Evolutionary conservation across 352 stramenopile genomes (phyloP), one percentile per base, ranked within the genome.

Genomic region (Phytophthora sp.): DNA sequence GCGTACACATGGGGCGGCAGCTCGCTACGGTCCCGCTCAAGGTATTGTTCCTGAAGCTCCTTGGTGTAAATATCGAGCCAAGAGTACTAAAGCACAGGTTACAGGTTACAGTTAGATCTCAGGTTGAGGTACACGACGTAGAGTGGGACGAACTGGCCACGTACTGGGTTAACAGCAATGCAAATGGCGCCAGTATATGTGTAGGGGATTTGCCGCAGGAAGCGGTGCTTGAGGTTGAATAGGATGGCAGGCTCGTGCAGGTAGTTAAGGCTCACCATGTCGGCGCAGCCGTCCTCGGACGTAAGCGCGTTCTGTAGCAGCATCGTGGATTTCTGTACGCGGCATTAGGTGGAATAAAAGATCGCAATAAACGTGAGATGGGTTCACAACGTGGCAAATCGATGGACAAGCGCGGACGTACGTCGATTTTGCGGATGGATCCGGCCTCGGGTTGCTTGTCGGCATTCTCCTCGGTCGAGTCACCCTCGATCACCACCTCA

Each of bases 161-260:
- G 69, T 93, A 95, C 87, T 33, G 96, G 97, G 73, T 99, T 99
- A 29, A 99, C 93, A 21, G 97, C 96, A 61, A 99, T 98, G 68
- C 98, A 95, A 77, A 99, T 99, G 21, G 98, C 89, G 38, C 96
- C 96, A 18, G 97, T 98, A 71, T 98, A 97, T 44, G 96, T 99
- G 82, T 99, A 99, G 0, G 96, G 96, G 65, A 96, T 88, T 51
- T 91, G 78, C 51, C 77, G 75, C 64, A 95, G 77, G 73, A 96
- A 97, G 47, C 92, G 84, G 51, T 86, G 73, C 70, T 94, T 90
- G 33, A 98, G 80, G 78, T 97, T 98, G 76, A 89, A 97, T 21
- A 98, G 74, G 52, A 98, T 96, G 27, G 90, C 90, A 3, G 92
- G 87, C 76, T 97, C 91, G 69, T 98, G 92, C 29, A 98, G 77